Base-by-base conservation (phyloP, 1,284 basidiomycete genomes). In the Leccinum pachyderme region DNA sequence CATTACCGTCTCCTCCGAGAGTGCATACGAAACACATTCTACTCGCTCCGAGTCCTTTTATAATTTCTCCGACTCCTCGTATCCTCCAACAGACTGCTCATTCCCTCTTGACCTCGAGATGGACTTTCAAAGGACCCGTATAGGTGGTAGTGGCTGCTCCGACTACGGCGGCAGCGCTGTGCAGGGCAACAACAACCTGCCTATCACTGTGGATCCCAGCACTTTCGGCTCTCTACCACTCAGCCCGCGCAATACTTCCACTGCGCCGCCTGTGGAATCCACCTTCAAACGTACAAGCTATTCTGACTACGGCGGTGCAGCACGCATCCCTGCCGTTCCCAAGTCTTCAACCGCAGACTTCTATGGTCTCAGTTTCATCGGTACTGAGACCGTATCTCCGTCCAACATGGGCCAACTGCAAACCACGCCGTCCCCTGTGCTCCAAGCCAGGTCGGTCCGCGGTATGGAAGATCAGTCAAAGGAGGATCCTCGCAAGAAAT, bases 1-100 rank as follows among this genome's bases (percentile, higher is more conserved):
- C 60, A 83, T 91, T 72, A 90, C 89, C 60, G 82, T 81, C 60
- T 89, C 87, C 33, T 87, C 87, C 57, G 88, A 90, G 71, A 88
- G 85, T 60, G 77, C 82, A 63, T 84, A 83, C 76, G 87, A 90
- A 65, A 82, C 83, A 41, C 70, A 82, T 47, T 87, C 84, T 43
- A 78, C 79, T 63, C 82, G 81, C 65, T 82, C 86, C 57, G 83
- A 86, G 62, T 84, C 84, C 57, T 78, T 83, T 73, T 83, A 83
- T 77, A 85, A 82, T 75, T 81, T 81, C 71, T 76, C 78, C 61
- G 71, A 77, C 56, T 77, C 77, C 37, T 74, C 77, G 5, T 79
- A 81, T 64, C 73, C 81, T 56, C 70, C 77, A 58, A 77, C 78
- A 61, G 75, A 76, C 66, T 81, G 77, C 63, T 81, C 77, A 53